Percentiles rank a stretch among this genome's conserved stretches.
Conservation (phyloP, 768 basidiomycete genomes). For the Xerocomellus amylosporus region DNA sequence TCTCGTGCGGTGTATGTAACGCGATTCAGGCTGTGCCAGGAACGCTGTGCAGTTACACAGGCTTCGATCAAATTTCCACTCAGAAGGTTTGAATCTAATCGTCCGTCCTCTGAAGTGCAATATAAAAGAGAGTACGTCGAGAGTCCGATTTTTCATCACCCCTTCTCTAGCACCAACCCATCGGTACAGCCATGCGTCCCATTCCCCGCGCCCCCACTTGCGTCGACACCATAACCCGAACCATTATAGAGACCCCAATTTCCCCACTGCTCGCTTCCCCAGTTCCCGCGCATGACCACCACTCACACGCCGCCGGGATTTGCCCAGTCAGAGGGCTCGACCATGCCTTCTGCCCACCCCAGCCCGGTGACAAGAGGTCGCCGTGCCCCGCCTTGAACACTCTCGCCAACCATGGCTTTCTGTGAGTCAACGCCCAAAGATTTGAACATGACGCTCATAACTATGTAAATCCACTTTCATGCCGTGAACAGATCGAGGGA, state of each 20-base stretch:
- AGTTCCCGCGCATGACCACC: constrained; percentile 20
- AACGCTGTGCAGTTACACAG: neutral
- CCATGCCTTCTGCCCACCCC: constrained; percentile 44
- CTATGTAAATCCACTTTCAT: neutral
- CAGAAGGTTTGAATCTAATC: neutral
- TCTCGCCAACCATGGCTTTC: constrained; percentile 71
- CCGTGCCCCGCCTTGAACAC: constrained; percentile 74
- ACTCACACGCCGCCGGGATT: constrained; percentile 15
- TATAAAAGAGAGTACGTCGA: constrained; percentile 4
- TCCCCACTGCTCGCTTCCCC: constrained; percentile 8
- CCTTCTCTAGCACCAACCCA: neutral
- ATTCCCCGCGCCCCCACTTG: neutral
- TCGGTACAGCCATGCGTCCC: constrained; percentile 8
- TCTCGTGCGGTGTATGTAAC: neutral
- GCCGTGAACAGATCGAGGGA: constrained; percentile 42
- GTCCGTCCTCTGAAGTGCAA: neutral
- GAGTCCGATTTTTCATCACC: neutral
- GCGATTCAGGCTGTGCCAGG: neutral
- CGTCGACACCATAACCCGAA: neutral
- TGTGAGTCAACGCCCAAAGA: constrained; percentile 44
- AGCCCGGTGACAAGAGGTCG: constrained; percentile 51
- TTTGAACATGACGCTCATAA: neutral
- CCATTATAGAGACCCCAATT: neutral
- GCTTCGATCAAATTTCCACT: neutral
- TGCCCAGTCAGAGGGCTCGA: constrained; percentile 43